Base-by-base conservation (phyloP, 2,329 filamentous ascomycete genomes). In the Fusarium pseudoanthophilum region DNA sequence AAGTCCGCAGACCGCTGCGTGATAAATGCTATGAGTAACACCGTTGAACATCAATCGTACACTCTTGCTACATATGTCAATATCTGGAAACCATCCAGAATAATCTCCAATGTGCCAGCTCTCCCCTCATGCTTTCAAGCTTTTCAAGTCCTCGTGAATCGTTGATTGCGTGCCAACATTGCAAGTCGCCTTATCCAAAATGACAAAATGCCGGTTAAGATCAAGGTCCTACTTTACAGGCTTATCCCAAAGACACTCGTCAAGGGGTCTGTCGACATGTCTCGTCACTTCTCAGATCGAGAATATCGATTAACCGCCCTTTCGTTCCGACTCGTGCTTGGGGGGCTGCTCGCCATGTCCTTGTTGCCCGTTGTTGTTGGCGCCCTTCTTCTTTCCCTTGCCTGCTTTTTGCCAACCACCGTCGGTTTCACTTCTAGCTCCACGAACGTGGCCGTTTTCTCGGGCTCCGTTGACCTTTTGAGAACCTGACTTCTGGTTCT, bases 271-370 rank as follows among this genome's bases (percentile, higher is more conserved):
- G 24, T 46, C 32, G 64, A 53, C 46, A 30, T 59, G 45, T 55
- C 67, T 70, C 67, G 67, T 69, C 70, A 32, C 69, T 73, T 72
- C 55, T 71, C 69, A 71, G 69, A 69, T 69, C 59, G 64, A 72
- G 59, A 70, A 21, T 20, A 45, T 37, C 18, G 24, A 39, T 61
- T 64, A 92, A 55, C 90, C 90, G 5, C 90, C 90, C 75, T 91
- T 92, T 66, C 90, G 87, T 67, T 92, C 90, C 4, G 86, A 87
- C 18, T 88, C 87, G 60, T 90, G 86, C 79, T 86, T 89, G 6
- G 90, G 90, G 26, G 82, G 83, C 78, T 86, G 85, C 78, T 92
- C 90, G 67, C 84, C 83, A 34, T 85, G 84, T 45, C 68, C 74
- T 32, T 75, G 73, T 36, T 78, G 76, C 11, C 82, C 77, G 28